Evolutionary conservation across 2,329 filamentous ascomycete genomes (phyloP), one percentile per base, ranked within the genome.

Genomic region (Botryosphaeria dothidea): DNA sequence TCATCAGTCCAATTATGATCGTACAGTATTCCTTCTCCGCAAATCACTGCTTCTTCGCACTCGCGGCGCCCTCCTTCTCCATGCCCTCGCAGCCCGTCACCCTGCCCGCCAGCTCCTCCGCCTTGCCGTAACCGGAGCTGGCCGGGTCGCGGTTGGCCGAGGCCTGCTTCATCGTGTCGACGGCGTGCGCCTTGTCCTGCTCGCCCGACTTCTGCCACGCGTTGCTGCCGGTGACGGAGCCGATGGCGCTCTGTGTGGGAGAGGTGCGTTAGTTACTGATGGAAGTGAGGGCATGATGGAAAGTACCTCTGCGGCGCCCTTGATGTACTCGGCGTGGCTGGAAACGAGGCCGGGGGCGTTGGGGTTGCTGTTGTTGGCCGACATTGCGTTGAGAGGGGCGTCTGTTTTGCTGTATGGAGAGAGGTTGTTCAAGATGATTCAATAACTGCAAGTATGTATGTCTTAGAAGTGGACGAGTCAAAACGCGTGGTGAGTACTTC

Each of bases 41-140:
- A n/a, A n/a, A n/a, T n/a, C 4, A 49, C 51, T 64, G 21, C 51
- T 41, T 19, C 60, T 69, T 45, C 72, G 73, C 72, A 57, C 85
- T 88, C 19, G 79, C 82, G 15, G 78, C 80, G 0, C 88, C 88
- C 74, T 90, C 88, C 63, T 83, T 82, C 75, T 85, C 79, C 89
- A 92, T 91, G 0, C 89, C 89, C 75, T 89, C 86, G 68, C 89
- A 92, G 0, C 89, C 89, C 0, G 86, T 83, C 0, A 84, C 76
- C 71, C 85, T 86, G 5, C 89, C 89, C 0, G 87, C 85, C 54
- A 88, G 72, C 79, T 91, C 85, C 74, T 92, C 89, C 2, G 82
- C 81, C 71, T 84, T 86, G 38, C 89, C 89, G 63, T 84, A 87
- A 0, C 88, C 88, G 48, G 84, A 78, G 5, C 75, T 71, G 2